Conservation (phyloP, 805 yeast species). For the Yarrowia sp. region DNA sequence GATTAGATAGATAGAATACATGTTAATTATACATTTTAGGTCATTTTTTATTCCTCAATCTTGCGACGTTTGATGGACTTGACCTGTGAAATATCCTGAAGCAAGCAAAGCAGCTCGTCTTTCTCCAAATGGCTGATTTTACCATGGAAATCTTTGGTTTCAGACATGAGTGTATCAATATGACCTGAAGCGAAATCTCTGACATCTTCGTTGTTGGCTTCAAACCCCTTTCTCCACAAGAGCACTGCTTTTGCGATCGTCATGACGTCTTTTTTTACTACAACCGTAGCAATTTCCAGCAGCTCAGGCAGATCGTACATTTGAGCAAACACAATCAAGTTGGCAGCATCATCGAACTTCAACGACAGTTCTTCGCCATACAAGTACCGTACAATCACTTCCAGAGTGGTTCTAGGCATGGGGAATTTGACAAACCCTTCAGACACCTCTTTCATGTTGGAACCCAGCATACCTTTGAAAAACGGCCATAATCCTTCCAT, state of each 20-base stretch:
- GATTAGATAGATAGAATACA: not conserved
- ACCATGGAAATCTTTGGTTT: too few species aligned
- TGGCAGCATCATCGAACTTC: not conserved
- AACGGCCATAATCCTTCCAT: not conserved
- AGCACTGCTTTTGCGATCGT: not conserved
- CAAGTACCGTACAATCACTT: not conserved
- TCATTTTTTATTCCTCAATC: too few species aligned
- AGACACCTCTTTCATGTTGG: not conserved
- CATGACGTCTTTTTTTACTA: not conserved
- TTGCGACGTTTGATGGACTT: too few species aligned
- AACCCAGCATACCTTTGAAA: not conserved
- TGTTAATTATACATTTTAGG: too few species aligned
- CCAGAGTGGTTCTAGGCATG: not conserved
- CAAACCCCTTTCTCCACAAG: not conserved
- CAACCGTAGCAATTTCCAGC: not conserved
- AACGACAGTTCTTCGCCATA: not conserved
- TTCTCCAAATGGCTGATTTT: too few species aligned
- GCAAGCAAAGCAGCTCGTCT: too few species aligned
- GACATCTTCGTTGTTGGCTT: too few species aligned
- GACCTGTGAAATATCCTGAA: too few species aligned
- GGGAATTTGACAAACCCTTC: not conserved
- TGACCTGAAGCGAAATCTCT: too few species aligned
- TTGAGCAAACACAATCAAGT: not conserved
- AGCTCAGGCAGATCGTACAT: not conserved
- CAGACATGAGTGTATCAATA: too few species aligned